These are phyloP conservation scores for Malassezia arunalokei DNA, from an alignment of 1,284 basidiomycete genomes.

Conservation along the genomic window DNA sequence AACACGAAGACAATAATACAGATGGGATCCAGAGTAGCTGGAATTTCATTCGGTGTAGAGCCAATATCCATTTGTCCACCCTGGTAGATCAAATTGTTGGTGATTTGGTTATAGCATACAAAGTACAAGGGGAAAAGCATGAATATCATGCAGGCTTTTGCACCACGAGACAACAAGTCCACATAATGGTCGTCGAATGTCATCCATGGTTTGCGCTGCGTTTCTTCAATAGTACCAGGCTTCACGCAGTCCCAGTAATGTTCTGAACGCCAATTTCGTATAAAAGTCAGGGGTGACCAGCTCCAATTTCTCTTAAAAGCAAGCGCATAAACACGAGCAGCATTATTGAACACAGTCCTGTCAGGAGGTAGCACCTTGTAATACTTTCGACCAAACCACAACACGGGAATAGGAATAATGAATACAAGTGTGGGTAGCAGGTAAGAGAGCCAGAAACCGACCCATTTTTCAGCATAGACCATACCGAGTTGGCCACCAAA, in stretches of 20 bases:
- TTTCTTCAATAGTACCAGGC: slow-evolving; percentile 49
- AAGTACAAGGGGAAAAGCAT: slow-evolving; percentile 55
- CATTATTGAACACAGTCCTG: slow-evolving; percentile 64
- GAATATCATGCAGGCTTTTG: slow-evolving; percentile 76
- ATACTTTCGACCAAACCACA: slow-evolving; percentile 56
- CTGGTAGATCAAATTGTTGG: slow-evolving; percentile 59
- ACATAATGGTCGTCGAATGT: slow-evolving; percentile 54
- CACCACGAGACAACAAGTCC: slow-evolving; percentile 65
- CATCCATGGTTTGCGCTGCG: slow-evolving; percentile 47
- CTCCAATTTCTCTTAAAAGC: slow-evolving; percentile 44
- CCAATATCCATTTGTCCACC: slow-evolving; percentile 52
- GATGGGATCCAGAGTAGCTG: slow-evolving; percentile 68
- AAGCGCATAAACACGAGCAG: slow-evolving; percentile 39
- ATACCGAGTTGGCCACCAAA: slow-evolving; percentile 47
- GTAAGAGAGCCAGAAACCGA: slow-evolving; percentile 48
- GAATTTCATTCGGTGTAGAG: slow-evolving; percentile 63
- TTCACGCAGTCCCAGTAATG: slow-evolving; percentile 72
- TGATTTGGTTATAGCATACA: slow-evolving; percentile 50
- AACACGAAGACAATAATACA: slow-evolving; percentile 49
- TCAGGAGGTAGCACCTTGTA: slow-evolving; percentile 61
- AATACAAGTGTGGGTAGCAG: slow-evolving; percentile 50
- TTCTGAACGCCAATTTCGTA: slow-evolving; percentile 48
- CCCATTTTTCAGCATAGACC: slow-evolving; percentile 46
- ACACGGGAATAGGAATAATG: slow-evolving; percentile 55
- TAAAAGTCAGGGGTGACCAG: slow-evolving; percentile 41